phyloP scores from a whole-genome alignment of 2,329 filamentous ascomycete species.

The Monilinia vaccinii-corymbosi region DNA sequence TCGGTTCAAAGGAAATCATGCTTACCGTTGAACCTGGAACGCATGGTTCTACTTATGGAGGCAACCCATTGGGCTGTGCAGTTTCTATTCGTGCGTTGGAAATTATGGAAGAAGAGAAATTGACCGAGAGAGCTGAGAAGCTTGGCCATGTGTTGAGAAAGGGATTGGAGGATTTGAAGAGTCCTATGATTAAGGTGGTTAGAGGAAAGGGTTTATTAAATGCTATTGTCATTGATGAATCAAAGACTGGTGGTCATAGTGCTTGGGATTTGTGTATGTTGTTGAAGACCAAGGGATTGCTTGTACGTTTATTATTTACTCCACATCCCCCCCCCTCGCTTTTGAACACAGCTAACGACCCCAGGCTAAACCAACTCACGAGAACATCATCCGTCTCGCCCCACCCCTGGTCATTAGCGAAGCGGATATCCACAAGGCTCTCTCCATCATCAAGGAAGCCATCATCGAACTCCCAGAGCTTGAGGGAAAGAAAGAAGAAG shows the following conservation, averaged over 20 bases:
- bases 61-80: constrained; percentile 90
- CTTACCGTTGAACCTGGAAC: constrained; percentile 92
- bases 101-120: constrained; percentile 82
- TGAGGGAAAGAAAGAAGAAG: constrained; percentile 45
- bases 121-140: constrained; percentile 73
- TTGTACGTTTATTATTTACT: constrained; percentile 50
- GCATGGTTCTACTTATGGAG: constrained; percentile 96
- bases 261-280: constrained; percentile 97
- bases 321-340: too few species aligned
- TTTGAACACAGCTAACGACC: neutral
- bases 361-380: constrained; percentile 94
- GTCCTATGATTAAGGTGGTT: constrained; percentile 70
- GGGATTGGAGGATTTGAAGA: constrained; percentile 65
- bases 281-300: constrained; percentile 86
- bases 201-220: constrained; percentile 92
- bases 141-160: constrained; percentile 78
- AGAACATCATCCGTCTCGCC: constrained; percentile 97
- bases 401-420: constrained; percentile 92
- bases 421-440: constrained; percentile 67
- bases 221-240: constrained; percentile 91
- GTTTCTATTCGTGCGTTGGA: constrained; percentile 93
- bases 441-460: constrained; percentile 73
- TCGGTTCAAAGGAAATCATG: constrained; percentile 86
- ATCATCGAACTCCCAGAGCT: constrained; percentile 69
- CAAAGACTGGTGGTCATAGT: constrained; percentile 70